Conservation (phyloP, 2,329 filamentous ascomycete genomes). For the Fusarium falciforme region DNA sequence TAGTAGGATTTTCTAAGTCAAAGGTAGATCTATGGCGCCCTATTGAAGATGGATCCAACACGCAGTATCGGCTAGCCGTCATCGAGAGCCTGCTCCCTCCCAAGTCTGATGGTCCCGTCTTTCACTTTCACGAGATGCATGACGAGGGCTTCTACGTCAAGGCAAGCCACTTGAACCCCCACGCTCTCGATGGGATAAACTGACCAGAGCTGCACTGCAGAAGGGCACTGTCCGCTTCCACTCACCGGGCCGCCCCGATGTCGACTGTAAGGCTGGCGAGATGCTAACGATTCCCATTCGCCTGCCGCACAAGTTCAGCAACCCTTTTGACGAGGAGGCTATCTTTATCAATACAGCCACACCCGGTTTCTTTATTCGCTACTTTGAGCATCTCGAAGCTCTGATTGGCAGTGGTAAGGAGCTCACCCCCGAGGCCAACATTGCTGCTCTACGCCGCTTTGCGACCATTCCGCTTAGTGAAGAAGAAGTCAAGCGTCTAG, state of each 20-base stretch:
- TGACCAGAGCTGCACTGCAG: not conserved
- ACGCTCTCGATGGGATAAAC: not conserved
- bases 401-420: constrained; percentile 31
- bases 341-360: constrained; percentile 40
- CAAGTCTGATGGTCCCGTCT: constrained; percentile 30
- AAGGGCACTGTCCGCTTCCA: constrained; percentile 39
- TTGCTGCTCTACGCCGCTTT: constrained; percentile 28
- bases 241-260: constrained; percentile 29
- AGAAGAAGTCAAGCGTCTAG: constrained; percentile 25
- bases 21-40: constrained; percentile 31
- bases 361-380: constrained; percentile 37
- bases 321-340: constrained; percentile 40
- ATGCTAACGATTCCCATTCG: constrained; percentile 39
- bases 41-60: constrained; percentile 36
- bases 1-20: not conserved
- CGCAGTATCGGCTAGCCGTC: constrained; percentile 31
- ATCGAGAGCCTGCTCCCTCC: constrained; percentile 35
- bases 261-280: constrained; percentile 36
- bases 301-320: constrained; percentile 40
- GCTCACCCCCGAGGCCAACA: constrained; percentile 31
- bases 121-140: constrained; percentile 40
- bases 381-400: constrained; percentile 36
- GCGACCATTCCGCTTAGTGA: constrained; percentile 29
- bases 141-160: constrained; percentile 38
- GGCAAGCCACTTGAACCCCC: not conserved